Evolutionary conservation across 2,329 filamentous ascomycete species (phyloP).

Genomic region (Didymella lethalis): DNA sequence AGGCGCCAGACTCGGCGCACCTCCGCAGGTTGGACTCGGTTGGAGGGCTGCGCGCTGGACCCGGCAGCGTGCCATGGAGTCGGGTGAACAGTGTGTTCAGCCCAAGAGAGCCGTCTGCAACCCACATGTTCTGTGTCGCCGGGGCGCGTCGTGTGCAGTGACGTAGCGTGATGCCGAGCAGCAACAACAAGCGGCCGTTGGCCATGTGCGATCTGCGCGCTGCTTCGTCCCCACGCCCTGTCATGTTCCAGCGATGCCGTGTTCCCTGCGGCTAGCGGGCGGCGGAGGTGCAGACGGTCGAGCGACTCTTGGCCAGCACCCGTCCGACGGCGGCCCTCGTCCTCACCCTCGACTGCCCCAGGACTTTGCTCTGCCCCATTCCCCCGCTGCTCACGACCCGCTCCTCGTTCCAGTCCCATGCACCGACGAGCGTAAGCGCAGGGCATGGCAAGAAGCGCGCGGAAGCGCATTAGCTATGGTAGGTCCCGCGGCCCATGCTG

Average conservation of each 20-base stretch:
- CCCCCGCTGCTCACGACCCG: constrained; percentile 1
- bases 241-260: constrained; percentile 13
- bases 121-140: constrained; percentile 13
- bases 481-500: constrained; percentile 26
- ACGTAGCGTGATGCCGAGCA: constrained; percentile 17
- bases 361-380: neutral
- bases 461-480: constrained; percentile 64
- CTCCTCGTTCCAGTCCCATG: constrained; percentile 25
- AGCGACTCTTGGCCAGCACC: constrained; percentile 10
- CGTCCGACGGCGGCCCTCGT: constrained; percentile 1
- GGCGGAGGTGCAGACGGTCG: constrained; percentile 5
- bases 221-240: constrained; percentile 16
- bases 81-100: constrained; percentile 8
- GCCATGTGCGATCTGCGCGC: constrained; percentile 9
- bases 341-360: neutral
- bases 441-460: constrained; percentile 61
- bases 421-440: constrained; percentile 24
- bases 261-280: constrained; percentile 13
- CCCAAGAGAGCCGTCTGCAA: constrained; percentile 5
- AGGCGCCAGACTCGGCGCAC: constrained; percentile 2
- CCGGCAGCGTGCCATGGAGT: constrained; percentile 2
- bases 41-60: neutral
- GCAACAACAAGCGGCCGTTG: constrained; percentile 20
- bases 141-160: constrained; percentile 10
- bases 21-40: neutral